Evolutionary conservation across 495 filamentous ascomycete species (phyloP), one percentile per base, ranked within the genome.

Genomic region (Baudoinia panamericana): DNA sequence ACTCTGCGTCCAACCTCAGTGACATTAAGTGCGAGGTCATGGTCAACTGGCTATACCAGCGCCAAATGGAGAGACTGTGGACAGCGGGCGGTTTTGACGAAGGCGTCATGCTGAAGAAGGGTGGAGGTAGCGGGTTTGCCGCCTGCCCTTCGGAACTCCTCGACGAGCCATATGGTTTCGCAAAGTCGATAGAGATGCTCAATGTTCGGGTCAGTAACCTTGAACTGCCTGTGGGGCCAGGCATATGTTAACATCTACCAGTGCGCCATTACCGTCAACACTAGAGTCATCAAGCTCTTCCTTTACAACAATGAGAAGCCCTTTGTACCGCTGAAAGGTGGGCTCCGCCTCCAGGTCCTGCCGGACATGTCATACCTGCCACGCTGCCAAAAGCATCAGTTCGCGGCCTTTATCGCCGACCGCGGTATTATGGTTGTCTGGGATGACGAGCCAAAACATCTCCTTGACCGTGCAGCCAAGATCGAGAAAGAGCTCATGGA

Each of bases 401-500:
- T 74, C 43, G 76, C 72, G n/a, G 76, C 76, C 22, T 79, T 80
- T 50, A 72, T 78, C 33, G 61, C 67, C 32, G 66, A 74, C 39
- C 54, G 56, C n/a, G 57, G 61, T 20, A 58, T 76, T 4, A 51
- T 80, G 13, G 61, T 79, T 11, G 72, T 79, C n/a, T 80, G 76
- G 76, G 76, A 75, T 31, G 76, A 80, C 41, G 68, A 75, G 20
- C 73, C 75, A 0, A 63, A 66, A 46, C 62, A 69, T 26, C 51
- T 76, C 9, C 69, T 83, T 12, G 50, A 66, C 38, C 62, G 80
- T 37, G 80, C 80, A 11, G 72, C 72, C 52, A 66, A 64, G 13
- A 84, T 84, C 53, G 77, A 83, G 60, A 68, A 69, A 18, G 77
- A 82, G 51, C 62, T 84, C 22, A 84, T 82, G 73, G 67, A 80